Evolutionary conservation across 345 rosid genomes (phyloP).

Genomic region (Melaleuca alternifolia): DNA sequence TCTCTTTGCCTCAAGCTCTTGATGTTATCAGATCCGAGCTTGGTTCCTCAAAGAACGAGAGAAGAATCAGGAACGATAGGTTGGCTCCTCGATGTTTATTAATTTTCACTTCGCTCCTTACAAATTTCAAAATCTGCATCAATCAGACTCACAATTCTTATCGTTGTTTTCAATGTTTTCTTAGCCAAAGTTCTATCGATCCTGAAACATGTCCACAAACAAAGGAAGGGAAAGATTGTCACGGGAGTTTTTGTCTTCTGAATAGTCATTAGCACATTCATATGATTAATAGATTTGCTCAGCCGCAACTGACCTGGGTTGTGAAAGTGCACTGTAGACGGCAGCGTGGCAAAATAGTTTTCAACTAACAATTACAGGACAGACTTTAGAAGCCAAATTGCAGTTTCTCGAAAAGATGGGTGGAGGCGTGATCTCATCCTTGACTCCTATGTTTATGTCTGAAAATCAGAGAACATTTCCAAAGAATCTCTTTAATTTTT

Average conservation of each 20-base stretch:
- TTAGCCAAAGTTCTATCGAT: neutral
- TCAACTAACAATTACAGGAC: neutral
- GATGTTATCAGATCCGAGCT: neutral
- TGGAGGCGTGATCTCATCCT: accelerated
- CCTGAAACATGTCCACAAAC: neutral
- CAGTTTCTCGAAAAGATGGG: neutral
- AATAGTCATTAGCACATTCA: too few relatives aligned
- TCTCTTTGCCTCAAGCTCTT: neutral
- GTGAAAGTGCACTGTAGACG: neutral
- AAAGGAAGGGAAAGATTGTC: too few relatives aligned
- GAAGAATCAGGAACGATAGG: neutral
- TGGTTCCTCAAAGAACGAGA: neutral
- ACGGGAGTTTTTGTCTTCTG: too few relatives aligned
- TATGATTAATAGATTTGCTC: too few relatives aligned
- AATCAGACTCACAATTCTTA: neutral
- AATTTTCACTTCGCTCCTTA: neutral
- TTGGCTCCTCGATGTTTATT: neutral
- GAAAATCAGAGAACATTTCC: neutral
- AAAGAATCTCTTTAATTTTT: neutral
- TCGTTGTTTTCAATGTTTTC: neutral
- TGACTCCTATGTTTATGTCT: neutral
- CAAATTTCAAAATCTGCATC: neutral
- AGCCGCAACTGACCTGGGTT: neutral
- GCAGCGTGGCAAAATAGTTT: neutral
- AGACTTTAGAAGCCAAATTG: neutral